Evolutionary conservation across 345 rosid species (phyloP).

Genomic region (Acer saccharum): DNA sequence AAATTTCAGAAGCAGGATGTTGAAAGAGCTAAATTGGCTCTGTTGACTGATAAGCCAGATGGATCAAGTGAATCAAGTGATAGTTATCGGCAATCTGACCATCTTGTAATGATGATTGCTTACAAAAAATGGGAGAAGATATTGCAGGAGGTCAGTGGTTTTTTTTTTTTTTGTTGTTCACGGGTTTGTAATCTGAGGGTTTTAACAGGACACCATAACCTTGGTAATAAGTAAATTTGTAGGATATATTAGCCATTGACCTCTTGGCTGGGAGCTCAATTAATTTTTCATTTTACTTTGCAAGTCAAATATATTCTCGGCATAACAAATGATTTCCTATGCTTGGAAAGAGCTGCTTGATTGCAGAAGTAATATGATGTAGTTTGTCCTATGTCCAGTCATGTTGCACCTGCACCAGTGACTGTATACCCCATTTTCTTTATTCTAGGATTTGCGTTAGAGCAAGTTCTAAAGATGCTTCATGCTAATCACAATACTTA

Average conservation of each 20-base stretch:
- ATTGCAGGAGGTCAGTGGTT: conserved; percentile 62
- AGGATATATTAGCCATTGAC: not conserved
- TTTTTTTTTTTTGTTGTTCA: not conserved
- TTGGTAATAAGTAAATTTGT: not conserved
- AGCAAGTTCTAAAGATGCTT: not conserved
- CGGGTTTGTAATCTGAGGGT: not conserved
- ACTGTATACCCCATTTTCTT: not conserved
- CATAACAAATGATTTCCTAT: not conserved
- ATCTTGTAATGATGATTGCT: conserved; percentile 80
- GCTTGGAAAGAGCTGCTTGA: not conserved
- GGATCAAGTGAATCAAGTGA: conserved; percentile 49
- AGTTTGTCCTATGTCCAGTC: not conserved
- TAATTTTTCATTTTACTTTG: conserved; percentile 15
- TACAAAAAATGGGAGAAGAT: conserved; percentile 82
- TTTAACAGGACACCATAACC: not conserved
- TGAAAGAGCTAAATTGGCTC: conserved; percentile 75
- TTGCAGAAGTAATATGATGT: not conserved
- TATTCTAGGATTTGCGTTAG: not conserved
- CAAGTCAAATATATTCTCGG: not conserved
- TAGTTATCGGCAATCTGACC: conserved; percentile 73
- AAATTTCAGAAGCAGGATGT: conserved; percentile 65
- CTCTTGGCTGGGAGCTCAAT: conserved; percentile 50
- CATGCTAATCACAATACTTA: not conserved
- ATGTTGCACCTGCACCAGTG: not conserved
- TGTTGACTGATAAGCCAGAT: conserved; percentile 61